Conservation (phyloP, 1,139 yeast genomes). For the Arxiozyma slooffiae region DNA sequence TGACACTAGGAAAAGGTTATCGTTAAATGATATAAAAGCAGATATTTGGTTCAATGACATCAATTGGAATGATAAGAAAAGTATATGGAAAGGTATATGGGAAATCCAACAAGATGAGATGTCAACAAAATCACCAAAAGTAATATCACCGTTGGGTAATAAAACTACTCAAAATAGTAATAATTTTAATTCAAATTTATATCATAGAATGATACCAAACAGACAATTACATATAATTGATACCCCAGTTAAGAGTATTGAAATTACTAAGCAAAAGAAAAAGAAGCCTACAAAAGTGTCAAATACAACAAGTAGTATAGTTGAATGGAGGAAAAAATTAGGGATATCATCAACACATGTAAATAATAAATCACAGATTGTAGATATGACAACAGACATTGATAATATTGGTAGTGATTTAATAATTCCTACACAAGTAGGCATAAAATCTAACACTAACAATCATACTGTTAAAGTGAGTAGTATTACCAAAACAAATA, state of each 20-base stretch:
- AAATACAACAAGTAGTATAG: conserved; percentile 29
- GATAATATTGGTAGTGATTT: conserved; percentile 3
- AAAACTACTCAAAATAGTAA: background rate
- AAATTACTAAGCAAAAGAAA: conserved; percentile 24
- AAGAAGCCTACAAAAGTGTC: conserved; percentile 25
- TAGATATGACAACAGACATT: conserved; percentile 3
- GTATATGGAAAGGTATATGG: conserved; percentile 51
- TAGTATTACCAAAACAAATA: background rate
- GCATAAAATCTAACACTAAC: background rate
- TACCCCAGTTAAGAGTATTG: conserved; percentile 22
- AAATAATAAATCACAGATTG: conserved; percentile 1
- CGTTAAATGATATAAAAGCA: conserved; percentile 53
- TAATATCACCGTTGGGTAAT: background rate
- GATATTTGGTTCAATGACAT: conserved; percentile 66
- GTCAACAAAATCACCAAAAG: background rate
- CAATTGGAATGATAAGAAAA: conserved; percentile 53
- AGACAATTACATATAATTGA: conserved; percentile 23
- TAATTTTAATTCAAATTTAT: background rate
- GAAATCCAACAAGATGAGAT: conserved; percentile 11
- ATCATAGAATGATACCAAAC: conserved; percentile 8
- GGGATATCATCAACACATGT: conserved; percentile 17
- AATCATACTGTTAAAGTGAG: background rate
- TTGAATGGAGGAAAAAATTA: conserved; percentile 29
- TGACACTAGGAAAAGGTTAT: conserved; percentile 58
- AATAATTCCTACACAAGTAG: background rate